Conservation (phyloP, 768 basidiomycete genomes). For the Termitomyces sp. region DNA sequence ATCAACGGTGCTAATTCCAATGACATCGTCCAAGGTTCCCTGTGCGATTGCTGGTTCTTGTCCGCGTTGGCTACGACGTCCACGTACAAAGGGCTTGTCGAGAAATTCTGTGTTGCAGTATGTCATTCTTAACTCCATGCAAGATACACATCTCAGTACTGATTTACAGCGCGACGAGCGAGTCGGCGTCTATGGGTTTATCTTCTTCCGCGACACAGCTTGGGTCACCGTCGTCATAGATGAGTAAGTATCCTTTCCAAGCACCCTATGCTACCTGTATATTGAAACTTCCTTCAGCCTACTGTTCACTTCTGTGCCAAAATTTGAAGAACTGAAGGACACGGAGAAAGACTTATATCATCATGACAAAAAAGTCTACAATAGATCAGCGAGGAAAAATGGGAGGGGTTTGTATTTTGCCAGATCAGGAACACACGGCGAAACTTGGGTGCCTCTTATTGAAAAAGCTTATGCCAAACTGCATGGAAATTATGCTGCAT, state of each 20-base stretch:
- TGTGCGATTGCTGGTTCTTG: constrained; percentile 52
- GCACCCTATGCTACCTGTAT: neutral
- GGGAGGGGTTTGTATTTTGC: constrained; percentile 46
- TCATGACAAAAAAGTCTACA: constrained; percentile 40
- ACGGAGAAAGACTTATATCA: constrained; percentile 41
- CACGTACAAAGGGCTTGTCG: constrained; percentile 35
- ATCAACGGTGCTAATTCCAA: constrained; percentile 34
- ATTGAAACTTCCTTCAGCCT: constrained; percentile 23
- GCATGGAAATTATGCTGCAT: constrained; percentile 42
- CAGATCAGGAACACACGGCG: constrained; percentile 37
- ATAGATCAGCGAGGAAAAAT: constrained; percentile 38
- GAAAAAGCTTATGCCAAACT: constrained; percentile 59
- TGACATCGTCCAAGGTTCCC: constrained; percentile 41
- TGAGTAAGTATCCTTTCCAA: constrained; percentile 28
- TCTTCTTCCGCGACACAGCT: constrained; percentile 45
- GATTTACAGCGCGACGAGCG: constrained; percentile 36
- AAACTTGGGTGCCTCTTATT: constrained; percentile 54
- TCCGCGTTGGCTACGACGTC: constrained; percentile 46
- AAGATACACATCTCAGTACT: neutral
- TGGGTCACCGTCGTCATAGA: constrained; percentile 54
- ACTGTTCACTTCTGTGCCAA: constrained; percentile 43
- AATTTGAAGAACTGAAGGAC: constrained; percentile 40
- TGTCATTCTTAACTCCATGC: constrained; percentile 7
- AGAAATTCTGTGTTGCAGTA: constrained; percentile 49
- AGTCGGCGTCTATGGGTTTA: constrained; percentile 54